These are phyloP conservation scores for Vigna unguiculata DNA, from an alignment of 306 rosid genomes.

Conservation along the genomic window DNA sequence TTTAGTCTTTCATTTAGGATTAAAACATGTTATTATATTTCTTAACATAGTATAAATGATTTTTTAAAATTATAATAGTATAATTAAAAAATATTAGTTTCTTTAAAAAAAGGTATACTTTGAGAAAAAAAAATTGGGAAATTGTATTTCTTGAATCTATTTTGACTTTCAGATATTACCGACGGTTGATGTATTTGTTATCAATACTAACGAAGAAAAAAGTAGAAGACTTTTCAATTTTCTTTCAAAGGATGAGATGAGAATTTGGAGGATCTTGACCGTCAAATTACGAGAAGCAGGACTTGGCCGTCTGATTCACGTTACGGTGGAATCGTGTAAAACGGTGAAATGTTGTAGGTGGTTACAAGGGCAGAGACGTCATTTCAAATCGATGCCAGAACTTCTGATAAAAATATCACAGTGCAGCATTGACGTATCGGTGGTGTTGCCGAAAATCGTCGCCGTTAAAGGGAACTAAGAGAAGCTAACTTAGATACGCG, in stretches of 20 bases:
- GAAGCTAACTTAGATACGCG: neutral
- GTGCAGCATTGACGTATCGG: constrained; percentile 9
- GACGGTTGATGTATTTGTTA: neutral
- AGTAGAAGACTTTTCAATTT: neutral
- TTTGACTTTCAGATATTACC: constrained; percentile 13
- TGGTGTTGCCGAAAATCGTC: constrained; percentile 58
- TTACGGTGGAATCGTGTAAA: neutral
- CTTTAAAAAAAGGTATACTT: neutral
- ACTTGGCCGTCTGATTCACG: constrained; percentile 10
- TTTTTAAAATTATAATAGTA: neutral
- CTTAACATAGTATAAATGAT: no score
- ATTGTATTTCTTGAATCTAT: neutral
- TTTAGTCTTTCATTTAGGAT: no score
- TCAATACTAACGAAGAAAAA: no score
- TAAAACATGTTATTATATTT: neutral
- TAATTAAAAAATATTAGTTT: neutral
- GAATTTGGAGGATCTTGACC: neutral
- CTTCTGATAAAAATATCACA: neutral
- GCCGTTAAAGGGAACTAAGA: constrained; percentile 58
- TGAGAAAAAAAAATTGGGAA: neutral
- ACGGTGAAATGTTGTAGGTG: neutral
- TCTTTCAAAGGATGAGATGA: neutral
- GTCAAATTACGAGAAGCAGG: neutral
- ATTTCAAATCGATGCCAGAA: neutral
- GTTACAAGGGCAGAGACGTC: constrained; percentile 14